These are phyloP conservation scores for Kodamaea sagamina DNA, from an alignment of 805 yeast genomes.

Conservation along the genomic window DNA sequence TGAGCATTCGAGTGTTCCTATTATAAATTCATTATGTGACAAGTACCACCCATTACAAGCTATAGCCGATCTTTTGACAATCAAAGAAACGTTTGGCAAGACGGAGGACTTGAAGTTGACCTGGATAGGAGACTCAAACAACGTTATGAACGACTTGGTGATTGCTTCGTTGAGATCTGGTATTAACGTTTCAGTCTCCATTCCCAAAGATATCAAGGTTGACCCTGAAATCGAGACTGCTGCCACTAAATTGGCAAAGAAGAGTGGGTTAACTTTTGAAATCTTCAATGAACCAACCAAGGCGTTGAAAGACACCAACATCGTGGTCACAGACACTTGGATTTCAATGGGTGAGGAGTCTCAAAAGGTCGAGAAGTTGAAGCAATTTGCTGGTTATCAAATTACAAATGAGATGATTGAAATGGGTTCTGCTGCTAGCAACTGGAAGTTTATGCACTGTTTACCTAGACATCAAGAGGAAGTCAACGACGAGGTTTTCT, in stretches of 20 bases:
- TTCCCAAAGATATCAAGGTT: conserved; percentile 74
- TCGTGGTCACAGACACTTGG: conserved; percentile 95
- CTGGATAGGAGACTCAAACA: conserved; percentile 97
- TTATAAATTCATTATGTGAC: conserved; percentile 92
- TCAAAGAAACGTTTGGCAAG: conserved; percentile 71
- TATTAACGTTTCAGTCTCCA: conserved; percentile 78
- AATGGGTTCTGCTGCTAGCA: conserved; percentile 55
- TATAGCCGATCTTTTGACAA: conserved; percentile 84
- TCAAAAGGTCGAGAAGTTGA: conserved; percentile 67
- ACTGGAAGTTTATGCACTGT: conserved; percentile 97
- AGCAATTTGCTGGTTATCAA: conserved; percentile 86
- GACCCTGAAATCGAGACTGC: conserved; percentile 52
- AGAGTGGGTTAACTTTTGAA: conserved; percentile 50
- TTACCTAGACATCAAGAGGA: conserved; percentile 94
- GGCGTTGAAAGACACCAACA: conserved; percentile 74
- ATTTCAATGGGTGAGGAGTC: conserved; percentile 97
- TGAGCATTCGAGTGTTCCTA: conserved; percentile 81
- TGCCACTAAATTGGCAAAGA: conserved; percentile 55
- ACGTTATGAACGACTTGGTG: conserved; percentile 90
- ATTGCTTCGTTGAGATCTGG: conserved; percentile 86
- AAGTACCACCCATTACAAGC: conserved; percentile 94
- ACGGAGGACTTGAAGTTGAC: conserved; percentile 70
- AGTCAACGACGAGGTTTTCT: conserved; percentile 90
- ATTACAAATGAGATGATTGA: conserved; percentile 65
- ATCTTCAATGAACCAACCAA: conserved; percentile 69